These are phyloP conservation scores for Rhodamnia rubescens DNA, from an alignment of 345 rosid genomes.

Conservation along the genomic window DNA sequence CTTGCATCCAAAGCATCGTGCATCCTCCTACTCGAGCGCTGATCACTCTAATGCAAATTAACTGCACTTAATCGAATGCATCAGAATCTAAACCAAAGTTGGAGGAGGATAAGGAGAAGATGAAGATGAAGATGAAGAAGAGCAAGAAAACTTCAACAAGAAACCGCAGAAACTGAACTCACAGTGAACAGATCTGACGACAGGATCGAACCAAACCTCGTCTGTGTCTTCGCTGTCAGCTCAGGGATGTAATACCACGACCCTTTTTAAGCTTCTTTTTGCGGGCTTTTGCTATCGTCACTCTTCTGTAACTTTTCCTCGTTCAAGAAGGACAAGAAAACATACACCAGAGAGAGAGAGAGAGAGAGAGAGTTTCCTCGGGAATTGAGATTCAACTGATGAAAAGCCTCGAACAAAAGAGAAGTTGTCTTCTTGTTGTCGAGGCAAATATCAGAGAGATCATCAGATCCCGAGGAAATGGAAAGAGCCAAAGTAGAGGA, in stretches of 20 bases:
- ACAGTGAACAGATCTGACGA: neutral
- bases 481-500: neutral
- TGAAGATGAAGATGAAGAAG: neutral
- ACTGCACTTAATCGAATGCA: neutral
- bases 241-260: neutral
- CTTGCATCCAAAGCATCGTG: slow-evolving; percentile 1
- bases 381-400: slow-evolving; percentile 38
- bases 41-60: neutral
- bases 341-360: neutral
- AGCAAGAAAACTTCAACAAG: neutral
- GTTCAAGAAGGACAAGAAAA: neutral
- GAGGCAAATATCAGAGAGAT: slow-evolving; percentile 8
- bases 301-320: neutral
- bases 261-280: neutral
- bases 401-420: neutral
- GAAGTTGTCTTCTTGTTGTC: slow-evolving; percentile 4
- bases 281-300: neutral
- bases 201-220: neutral
- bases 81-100: neutral
- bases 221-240: neutral
- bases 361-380: slow-evolving; percentile 22
- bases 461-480: slow-evolving; percentile 60
- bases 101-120: neutral
- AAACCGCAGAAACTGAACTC: neutral
- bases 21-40: neutral